Evolutionary conservation across 169 alveolate genomes (phyloP).

Genomic region (Plasmodium vinckei): DNA sequence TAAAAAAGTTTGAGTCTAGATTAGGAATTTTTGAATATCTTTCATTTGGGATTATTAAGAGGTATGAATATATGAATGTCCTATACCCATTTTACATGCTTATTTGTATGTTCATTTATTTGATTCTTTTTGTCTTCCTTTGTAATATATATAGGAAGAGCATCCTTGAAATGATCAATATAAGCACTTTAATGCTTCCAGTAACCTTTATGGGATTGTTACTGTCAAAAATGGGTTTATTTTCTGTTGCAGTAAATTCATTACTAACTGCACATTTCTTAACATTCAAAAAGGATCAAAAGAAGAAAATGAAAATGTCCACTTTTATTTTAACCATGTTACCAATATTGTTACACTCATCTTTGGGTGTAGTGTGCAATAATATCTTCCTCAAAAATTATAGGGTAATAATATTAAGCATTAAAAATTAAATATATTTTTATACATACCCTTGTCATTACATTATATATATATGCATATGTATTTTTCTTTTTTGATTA

Average conservation of each 20-base stretch:
- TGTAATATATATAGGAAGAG: conserved; percentile 47
- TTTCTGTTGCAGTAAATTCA: conserved; percentile 75
- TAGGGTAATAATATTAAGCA: conserved; percentile 17
- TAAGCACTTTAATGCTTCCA: conserved; percentile 64
- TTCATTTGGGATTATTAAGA: conserved; percentile 41
- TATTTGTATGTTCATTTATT: neutral
- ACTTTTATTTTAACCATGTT: conserved; percentile 62
- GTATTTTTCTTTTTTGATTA: neutral
- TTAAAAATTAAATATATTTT: conserved; percentile 2
- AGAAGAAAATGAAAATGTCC: conserved; percentile 65
- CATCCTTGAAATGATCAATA: conserved; percentile 39
- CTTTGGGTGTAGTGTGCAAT: conserved; percentile 48
- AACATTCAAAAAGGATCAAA: conserved; percentile 72
- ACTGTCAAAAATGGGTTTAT: conserved; percentile 71
- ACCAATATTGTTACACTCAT: conserved; percentile 57
- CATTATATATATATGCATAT: neutral
- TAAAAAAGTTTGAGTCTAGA: conserved; percentile 39
- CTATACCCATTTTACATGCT: neutral
- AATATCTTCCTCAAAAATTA: conserved; percentile 38
- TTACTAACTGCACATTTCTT: conserved; percentile 73
- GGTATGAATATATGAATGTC: conserved; percentile 10
- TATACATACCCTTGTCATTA: neutral
- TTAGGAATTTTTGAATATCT: neutral
- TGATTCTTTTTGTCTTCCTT: neutral
- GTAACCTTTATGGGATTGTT: conserved; percentile 42